These are phyloP conservation scores for Lactarius pseudohatsudake DNA, from an alignment of 768 basidiomycete species.

Conservation along the genomic window DNA sequence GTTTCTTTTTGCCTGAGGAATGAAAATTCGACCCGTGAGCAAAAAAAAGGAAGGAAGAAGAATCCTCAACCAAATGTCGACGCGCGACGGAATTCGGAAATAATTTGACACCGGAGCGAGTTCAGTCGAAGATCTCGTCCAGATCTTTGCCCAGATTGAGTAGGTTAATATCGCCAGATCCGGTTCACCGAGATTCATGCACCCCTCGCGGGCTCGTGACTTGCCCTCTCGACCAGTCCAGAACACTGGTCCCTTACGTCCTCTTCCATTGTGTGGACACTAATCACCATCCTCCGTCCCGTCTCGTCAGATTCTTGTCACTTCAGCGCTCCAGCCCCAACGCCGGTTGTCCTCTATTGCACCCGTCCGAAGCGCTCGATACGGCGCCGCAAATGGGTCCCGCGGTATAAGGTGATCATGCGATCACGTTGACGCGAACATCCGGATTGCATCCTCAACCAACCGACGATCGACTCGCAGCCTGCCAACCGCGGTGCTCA, in stretches of 20 bases:
- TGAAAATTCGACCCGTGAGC: neutral
- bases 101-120: slow-evolving; percentile 18
- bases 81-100: slow-evolving; percentile 5
- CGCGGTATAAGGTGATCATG: slow-evolving; percentile 17
- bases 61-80: slow-evolving; percentile 2
- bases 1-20: neutral
- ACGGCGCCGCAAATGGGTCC: slow-evolving; percentile 16
- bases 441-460: slow-evolving; percentile 7
- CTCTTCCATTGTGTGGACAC: neutral
- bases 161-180: slow-evolving; percentile 20
- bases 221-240: neutral
- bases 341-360: neutral
- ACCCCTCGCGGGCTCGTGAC: neutral
- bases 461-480: slow-evolving; percentile 14
- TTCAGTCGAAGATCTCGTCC: slow-evolving; percentile 23
- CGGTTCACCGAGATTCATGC: slow-evolving; percentile 1
- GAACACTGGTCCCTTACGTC: neutral
- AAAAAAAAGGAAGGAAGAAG: slow-evolving; percentile 6
- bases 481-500: neutral
- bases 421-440: neutral
- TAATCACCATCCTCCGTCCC: neutral
- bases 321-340: neutral
- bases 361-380: slow-evolving; percentile 14
- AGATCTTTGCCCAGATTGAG: slow-evolving; percentile 21
- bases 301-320: neutral